Conservation (phyloP, 2,329 filamentous ascomycete genomes). For the Diaporthe destruens region DNA sequence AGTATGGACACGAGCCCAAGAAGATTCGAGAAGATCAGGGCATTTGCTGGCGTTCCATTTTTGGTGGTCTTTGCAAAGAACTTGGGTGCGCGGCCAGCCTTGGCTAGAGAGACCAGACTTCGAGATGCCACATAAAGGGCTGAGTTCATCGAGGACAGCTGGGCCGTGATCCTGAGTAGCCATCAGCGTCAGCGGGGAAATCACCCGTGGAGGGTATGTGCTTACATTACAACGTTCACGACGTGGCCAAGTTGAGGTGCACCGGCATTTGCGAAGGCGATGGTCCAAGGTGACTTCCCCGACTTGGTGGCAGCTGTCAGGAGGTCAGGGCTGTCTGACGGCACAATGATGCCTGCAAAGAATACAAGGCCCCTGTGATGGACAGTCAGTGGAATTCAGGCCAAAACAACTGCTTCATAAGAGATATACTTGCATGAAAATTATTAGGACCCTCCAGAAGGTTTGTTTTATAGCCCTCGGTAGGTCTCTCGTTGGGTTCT, state of each 20-base stretch:
- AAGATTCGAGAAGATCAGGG: constrained; percentile 49
- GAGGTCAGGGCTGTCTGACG: constrained; percentile 51
- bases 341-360: constrained; percentile 51
- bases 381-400: not conserved
- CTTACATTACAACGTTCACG: constrained; percentile 51
- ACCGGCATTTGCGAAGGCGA: constrained; percentile 49
- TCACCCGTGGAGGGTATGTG: no score
- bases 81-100: constrained; percentile 46
- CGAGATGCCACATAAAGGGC: constrained; percentile 50
- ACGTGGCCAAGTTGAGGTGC: constrained; percentile 48
- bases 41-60: constrained; percentile 47
- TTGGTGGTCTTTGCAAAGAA: constrained; percentile 48
- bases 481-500: constrained; percentile 49
- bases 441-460: constrained; percentile 50
- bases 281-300: constrained; percentile 50
- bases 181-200: not conserved
- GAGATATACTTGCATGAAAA: constrained; percentile 44
- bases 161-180: constrained; percentile 47
- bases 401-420: no score
- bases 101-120: constrained; percentile 48
- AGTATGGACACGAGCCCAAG: constrained; percentile 50
- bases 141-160: constrained; percentile 51
- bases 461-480: constrained; percentile 49
- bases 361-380: constrained; percentile 48
- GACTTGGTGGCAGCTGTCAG: constrained; percentile 50